Conservation (phyloP, 192 early-diverging fungal genomes). For the Backusella psychrophila region DNA sequence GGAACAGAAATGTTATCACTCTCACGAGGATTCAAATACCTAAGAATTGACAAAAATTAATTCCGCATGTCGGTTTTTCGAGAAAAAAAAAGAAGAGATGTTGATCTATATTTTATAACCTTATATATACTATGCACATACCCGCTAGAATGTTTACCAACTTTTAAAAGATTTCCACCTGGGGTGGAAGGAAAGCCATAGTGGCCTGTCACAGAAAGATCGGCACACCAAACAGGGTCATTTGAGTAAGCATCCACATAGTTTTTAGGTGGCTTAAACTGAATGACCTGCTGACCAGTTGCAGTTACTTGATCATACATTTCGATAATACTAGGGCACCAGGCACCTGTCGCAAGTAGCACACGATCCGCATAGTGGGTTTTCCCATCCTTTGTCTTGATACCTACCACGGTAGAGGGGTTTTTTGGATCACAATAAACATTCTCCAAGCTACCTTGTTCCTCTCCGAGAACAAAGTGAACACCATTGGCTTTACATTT, state of each 20-base stretch:
- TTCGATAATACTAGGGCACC: constrained; percentile 42
- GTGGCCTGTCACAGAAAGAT: constrained; percentile 41
- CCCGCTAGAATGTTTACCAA: constrained; percentile 42
- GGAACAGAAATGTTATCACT: constrained; percentile 32
- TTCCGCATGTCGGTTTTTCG: neutral
- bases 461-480: constrained; percentile 8
- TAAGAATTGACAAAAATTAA: neutral
- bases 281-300: constrained; percentile 49
- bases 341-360: constrained; percentile 44
- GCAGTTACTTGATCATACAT: constrained; percentile 34
- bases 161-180: constrained; percentile 40
- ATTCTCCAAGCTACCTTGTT: neutral
- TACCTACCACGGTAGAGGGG: constrained; percentile 25
- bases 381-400: constrained; percentile 37
- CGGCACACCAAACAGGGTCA: constrained; percentile 51
- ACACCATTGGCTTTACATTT: constrained; percentile 21
- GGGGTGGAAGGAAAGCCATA: constrained; percentile 49
- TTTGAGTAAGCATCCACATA: constrained; percentile 2
- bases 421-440: neutral
- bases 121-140: neutral
- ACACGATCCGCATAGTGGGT: constrained; percentile 36
- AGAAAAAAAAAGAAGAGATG: neutral
- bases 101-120: neutral
- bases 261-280: constrained; percentile 33
- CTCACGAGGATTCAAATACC: constrained; percentile 42